Conservation (phyloP, 1,139 yeast genomes). For the Hanseniaspora uvarum region DNA sequence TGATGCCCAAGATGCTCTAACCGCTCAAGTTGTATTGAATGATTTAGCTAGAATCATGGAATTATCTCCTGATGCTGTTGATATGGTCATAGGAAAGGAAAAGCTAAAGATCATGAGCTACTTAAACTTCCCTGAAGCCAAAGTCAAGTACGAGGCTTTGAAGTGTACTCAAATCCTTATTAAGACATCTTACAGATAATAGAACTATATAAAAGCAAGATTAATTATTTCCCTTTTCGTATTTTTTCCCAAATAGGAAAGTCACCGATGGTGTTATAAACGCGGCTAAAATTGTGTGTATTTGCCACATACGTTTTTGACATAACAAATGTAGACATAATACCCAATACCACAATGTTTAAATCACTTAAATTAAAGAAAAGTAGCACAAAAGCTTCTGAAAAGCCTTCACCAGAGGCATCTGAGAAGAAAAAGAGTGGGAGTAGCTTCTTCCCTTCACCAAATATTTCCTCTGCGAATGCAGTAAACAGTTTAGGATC, state of each 20-base stretch:
- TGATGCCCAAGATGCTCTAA: constrained; percentile 21
- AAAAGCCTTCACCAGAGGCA: background rate
- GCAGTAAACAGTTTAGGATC: constrained; percentile 8
- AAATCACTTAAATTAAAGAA: constrained; percentile 7
- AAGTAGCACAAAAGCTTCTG: background rate
- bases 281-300: background rate
- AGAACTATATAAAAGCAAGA: background rate
- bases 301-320: background rate
- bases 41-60: constrained; percentile 69
- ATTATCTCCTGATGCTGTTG: constrained; percentile 48
- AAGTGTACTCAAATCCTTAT: constrained; percentile 88
- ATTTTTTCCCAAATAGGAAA: background rate
- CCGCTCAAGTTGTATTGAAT: constrained; percentile 36
- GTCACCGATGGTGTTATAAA: background rate
- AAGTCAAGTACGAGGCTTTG: constrained; percentile 87
- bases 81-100: constrained; percentile 40
- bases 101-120: constrained; percentile 76
- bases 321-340: background rate
- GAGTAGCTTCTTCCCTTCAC: constrained; percentile 1
- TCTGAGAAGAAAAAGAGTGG: background rate
- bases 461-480: background rate
- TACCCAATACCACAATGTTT: background rate
- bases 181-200: constrained; percentile 48
- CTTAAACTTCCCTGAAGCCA: constrained; percentile 72
- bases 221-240: background rate